Conservation (phyloP, 225 moss, liverwort and hornwort genomes). For the Physcomitrium patens region DNA sequence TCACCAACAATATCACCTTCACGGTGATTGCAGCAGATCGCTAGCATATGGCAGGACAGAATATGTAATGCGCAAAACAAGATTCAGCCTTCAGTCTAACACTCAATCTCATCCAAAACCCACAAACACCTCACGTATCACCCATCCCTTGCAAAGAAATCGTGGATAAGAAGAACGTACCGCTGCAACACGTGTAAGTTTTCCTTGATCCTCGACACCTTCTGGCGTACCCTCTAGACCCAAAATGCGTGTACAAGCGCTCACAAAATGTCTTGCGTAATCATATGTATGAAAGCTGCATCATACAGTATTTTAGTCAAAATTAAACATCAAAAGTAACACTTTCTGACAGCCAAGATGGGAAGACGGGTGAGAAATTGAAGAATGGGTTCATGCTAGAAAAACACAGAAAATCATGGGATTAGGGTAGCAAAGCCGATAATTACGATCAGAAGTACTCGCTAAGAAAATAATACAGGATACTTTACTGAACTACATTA, state of each 20-base stretch:
- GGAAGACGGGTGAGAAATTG: neutral
- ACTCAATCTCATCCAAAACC: neutral
- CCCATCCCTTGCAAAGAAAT: neutral
- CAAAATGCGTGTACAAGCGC: constrained; percentile 93
- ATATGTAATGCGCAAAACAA: neutral
- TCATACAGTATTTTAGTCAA: constrained; percentile 30
- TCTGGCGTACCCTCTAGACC: constrained; percentile 97
- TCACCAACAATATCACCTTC: constrained; percentile 16
- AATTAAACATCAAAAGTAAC: constrained; percentile 8
- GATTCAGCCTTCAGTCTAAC: constrained; percentile 14
- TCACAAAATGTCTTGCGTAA: constrained; percentile 96
- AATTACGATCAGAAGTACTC: neutral
- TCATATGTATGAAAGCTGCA: constrained; percentile 92
- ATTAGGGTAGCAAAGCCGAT: constrained; percentile 12
- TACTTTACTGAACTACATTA: neutral
- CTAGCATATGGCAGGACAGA: constrained; percentile 21
- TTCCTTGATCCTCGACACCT: constrained; percentile 95
- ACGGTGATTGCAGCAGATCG: constrained; percentile 12
- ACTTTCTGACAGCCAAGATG: constrained; percentile 7
- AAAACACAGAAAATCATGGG: neutral
- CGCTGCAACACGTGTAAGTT: constrained; percentile 90
- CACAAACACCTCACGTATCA: too few relatives aligned
- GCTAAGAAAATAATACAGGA: neutral
- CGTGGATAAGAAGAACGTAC: constrained; percentile 41
- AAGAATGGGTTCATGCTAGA: neutral